Base-by-base conservation (phyloP, 768 basidiomycete genomes). In the Serpula lacrymans region DNA sequence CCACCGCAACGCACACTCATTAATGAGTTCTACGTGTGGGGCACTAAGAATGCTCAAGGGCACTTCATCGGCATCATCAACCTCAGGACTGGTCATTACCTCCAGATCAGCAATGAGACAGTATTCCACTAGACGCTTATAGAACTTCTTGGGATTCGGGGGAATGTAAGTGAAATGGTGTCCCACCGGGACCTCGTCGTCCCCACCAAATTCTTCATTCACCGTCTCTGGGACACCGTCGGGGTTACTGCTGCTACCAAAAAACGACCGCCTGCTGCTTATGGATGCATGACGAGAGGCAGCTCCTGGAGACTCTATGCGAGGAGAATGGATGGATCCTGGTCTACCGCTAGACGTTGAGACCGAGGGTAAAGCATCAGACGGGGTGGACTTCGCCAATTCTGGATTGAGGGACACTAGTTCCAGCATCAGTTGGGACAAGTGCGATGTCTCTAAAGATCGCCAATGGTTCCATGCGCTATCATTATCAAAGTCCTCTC, bases 61-160 rank as follows among this genome's bases (percentile, higher is more conserved):
- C 12, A 99, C 95, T 66, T 98, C 93, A 50, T 97, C 90, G 51
- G 90, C 87, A 50, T 92, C 90, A 33, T 91, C 85, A n/a, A 97
- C 84, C 42, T 88, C 86, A 4, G 89, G 86, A 33, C 85, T 85
- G 35, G 86, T 72, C 88, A 99, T 91, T 26, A 82, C 77, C 55
- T 91, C 89, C 43, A 98, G 69, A 59, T 99, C 96, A 20, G 77
- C 74, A 18, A 83, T 72, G 33, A 99, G 77, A 55, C 92, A 92
- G 40, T 77, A 70, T 57, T 90, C 83, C 21, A 96, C 74, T 12
- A 98, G 73, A 9, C 88, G 79, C 48, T 81, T 80, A 71, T 95
- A 99, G 59, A 77, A 89, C 52, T 78, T 81, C 62, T 78, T 80
- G 6, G 94, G 88, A 56, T 88, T 88, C 12, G 90, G 82, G 3